These are phyloP conservation scores for Hanseniaspora meyeri DNA, from an alignment of 805 yeast species.

Conservation along the genomic window DNA sequence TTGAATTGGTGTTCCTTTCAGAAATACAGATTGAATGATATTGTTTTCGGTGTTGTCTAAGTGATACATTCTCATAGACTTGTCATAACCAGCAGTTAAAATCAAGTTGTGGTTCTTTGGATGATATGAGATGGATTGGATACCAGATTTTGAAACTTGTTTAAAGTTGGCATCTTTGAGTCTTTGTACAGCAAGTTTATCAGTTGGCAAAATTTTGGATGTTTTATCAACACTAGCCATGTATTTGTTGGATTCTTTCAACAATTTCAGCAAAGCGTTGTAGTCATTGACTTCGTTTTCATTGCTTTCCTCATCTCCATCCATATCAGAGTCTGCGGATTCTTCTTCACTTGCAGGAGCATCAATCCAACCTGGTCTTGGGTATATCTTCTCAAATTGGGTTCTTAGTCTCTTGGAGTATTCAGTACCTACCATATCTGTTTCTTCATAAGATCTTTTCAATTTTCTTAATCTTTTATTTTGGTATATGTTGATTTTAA, in stretches of 20 bases:
- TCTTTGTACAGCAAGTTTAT: constrained; percentile 61
- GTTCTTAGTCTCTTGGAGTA: constrained; percentile 54
- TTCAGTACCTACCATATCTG: constrained; percentile 42
- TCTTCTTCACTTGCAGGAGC: constrained; percentile 25
- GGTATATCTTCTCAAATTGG: constrained; percentile 62
- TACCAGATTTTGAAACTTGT: constrained; percentile 58
- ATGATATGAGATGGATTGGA: constrained; percentile 81
- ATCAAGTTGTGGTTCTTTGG: constrained; percentile 62
- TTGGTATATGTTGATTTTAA: constrained; percentile 46
- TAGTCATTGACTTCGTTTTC: constrained; percentile 31
- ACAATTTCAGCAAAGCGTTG: constrained; percentile 30
- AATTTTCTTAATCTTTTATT: constrained; percentile 59
- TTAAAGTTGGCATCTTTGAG: constrained; percentile 75
- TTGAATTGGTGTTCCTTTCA: constrained; percentile 69
- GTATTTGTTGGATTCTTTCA: constrained; percentile 31
- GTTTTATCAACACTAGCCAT: constrained; percentile 22
- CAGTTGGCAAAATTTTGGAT: constrained; percentile 50
- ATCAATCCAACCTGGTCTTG: constrained; percentile 75
- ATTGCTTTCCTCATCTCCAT: constrained; percentile 24
- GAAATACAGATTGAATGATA: constrained; percentile 68
- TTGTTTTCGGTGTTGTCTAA: constrained; percentile 77
- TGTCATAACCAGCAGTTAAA: constrained; percentile 85
- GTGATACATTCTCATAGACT: constrained; percentile 74
- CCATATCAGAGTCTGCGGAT: constrained; percentile 19
- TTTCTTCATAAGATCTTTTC: constrained; percentile 47